Conservation (phyloP, 257 asterid genomes). For the Henckelia pumila region DNA sequence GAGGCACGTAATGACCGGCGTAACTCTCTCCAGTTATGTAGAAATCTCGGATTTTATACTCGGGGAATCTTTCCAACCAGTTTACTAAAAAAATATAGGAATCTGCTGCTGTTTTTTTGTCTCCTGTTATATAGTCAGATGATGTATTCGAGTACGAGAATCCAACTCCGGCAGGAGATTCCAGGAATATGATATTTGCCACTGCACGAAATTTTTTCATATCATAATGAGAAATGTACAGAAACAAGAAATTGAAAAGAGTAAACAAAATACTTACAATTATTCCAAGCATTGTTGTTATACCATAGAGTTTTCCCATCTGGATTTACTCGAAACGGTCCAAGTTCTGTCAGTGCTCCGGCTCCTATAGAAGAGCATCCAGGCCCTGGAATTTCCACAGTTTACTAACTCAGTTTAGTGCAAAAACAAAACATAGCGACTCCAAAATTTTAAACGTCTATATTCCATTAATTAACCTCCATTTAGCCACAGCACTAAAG, state of each 20-base stretch:
- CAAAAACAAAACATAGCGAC: too few species aligned
- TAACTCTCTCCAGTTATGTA: too few species aligned
- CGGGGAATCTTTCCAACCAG: too few species aligned
- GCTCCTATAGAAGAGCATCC: slow-evolving; percentile 32
- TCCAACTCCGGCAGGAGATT: slow-evolving; percentile 69
- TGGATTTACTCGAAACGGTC: slow-evolving; percentile 35
- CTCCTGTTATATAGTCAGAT: slow-evolving; percentile 44
- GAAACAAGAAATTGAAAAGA: too few species aligned
- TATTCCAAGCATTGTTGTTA: slow-evolving; percentile 36
- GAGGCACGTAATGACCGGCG: too few species aligned
- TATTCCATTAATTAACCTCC: slow-evolving; percentile 13
- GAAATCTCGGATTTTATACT: too few species aligned
- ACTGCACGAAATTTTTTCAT: slow-evolving; percentile 28
- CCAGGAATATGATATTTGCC: slow-evolving; percentile 54
- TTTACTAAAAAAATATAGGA: background rate
- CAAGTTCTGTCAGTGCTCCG: slow-evolving; percentile 39
- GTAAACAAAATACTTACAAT: slow-evolving; percentile 10
- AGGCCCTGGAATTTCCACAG: too few species aligned
- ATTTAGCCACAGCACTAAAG: slow-evolving; percentile 43
- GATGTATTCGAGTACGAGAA: slow-evolving; percentile 54
- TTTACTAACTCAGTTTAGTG: background rate
- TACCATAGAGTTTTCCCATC: slow-evolving; percentile 33
- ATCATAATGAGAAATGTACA: background rate
- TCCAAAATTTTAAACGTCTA: too few species aligned
- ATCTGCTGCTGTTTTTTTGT: slow-evolving; percentile 42